Evolutionary conservation across 2,329 filamentous ascomycete genomes (phyloP).

Genomic region (Colletotrichum plurivorum): DNA sequence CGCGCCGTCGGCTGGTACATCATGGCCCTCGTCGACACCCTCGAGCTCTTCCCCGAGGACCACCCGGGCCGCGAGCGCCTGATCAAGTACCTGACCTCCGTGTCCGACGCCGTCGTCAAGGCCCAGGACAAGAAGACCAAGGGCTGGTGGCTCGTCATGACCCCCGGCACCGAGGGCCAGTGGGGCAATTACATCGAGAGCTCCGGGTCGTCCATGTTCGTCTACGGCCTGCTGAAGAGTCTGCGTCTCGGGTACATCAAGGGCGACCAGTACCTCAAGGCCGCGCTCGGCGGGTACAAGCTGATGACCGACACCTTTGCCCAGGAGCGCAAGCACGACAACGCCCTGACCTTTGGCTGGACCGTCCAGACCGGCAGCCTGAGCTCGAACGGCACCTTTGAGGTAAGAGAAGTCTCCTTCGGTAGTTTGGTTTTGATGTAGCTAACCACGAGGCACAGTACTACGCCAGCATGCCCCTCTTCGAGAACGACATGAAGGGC

Average conservation of each 20-base stretch:
- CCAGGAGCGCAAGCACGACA: conserved; percentile 57
- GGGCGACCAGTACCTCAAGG: conserved; percentile 48
- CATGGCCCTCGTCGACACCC: conserved; percentile 62
- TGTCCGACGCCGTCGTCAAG: conserved; percentile 57
- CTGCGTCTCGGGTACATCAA: conserved; percentile 51
- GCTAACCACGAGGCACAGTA: conserved; percentile 35
- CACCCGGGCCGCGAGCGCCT: conserved; percentile 55
- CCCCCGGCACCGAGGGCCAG: conserved; percentile 49
- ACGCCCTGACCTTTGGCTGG: conserved; percentile 55
- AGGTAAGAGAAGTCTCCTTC: conserved; percentile 52
- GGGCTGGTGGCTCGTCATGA: conserved; percentile 56
- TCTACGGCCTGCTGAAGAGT: conserved; percentile 54
- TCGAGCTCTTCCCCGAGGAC: conserved; percentile 57
- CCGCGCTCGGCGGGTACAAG: conserved; percentile 59
- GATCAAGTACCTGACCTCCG: conserved; percentile 55
- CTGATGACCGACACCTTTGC: conserved; percentile 62
- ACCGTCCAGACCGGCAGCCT: conserved; percentile 53
- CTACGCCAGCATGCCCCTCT: conserved; percentile 45
- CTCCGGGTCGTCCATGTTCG: conserved; percentile 54
- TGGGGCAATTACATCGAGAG: conserved; percentile 55
- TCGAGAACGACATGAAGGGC: conserved; percentile 46
- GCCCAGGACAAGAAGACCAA: conserved; percentile 56
- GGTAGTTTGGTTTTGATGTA: rapidly evolving
- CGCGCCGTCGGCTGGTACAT: conserved; percentile 54
- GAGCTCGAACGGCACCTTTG: conserved; percentile 52